These are phyloP conservation scores for Hypoxylon lenormandii DNA, from an alignment of 495 filamentous ascomycete species.

Conservation along the genomic window DNA sequence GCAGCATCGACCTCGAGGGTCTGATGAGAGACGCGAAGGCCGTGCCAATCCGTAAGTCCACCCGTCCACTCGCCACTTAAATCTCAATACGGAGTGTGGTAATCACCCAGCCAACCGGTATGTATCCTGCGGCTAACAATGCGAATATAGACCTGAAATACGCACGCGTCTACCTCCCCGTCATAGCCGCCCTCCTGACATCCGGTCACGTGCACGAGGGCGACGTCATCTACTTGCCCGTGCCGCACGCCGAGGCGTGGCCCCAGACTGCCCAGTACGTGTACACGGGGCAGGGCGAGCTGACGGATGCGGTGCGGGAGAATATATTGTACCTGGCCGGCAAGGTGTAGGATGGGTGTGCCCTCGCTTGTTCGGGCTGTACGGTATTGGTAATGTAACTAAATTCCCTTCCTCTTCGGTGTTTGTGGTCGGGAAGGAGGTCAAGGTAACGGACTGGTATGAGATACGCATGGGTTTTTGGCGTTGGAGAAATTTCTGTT, in stretches of 20 bases:
- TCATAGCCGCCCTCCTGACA: constrained; percentile 64
- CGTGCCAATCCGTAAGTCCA: constrained; percentile 63
- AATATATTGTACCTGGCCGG: constrained; percentile 68
- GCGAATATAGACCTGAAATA: constrained; percentile 61
- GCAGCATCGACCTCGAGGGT: constrained; percentile 31
- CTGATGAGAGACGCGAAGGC: constrained; percentile 52
- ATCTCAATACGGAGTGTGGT: too few relatives aligned
- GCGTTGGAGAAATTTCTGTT: too few relatives aligned
- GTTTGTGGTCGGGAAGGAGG: too few relatives aligned
- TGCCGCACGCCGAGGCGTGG: constrained; percentile 68
- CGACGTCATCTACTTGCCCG: constrained; percentile 66
- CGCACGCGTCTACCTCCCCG: constrained; percentile 62
- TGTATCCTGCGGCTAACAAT: constrained; percentile 3
- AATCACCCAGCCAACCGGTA: too few relatives aligned
- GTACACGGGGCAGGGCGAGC: constrained; percentile 63
- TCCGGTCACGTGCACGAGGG: constrained; percentile 62
- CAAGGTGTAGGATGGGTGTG: constrained; percentile 46
- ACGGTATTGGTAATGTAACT: too few relatives aligned
- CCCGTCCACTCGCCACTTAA: neutral
- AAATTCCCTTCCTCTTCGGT: too few relatives aligned
- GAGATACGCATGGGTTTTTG: too few relatives aligned
- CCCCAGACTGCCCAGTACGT: constrained; percentile 61
- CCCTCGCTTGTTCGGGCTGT: too few relatives aligned
- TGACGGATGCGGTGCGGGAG: constrained; percentile 60
- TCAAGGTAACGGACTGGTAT: too few relatives aligned